phyloP scores from a whole-genome alignment of 495 filamentous ascomycete species.

The Ascodesmis nigricans region DNA sequence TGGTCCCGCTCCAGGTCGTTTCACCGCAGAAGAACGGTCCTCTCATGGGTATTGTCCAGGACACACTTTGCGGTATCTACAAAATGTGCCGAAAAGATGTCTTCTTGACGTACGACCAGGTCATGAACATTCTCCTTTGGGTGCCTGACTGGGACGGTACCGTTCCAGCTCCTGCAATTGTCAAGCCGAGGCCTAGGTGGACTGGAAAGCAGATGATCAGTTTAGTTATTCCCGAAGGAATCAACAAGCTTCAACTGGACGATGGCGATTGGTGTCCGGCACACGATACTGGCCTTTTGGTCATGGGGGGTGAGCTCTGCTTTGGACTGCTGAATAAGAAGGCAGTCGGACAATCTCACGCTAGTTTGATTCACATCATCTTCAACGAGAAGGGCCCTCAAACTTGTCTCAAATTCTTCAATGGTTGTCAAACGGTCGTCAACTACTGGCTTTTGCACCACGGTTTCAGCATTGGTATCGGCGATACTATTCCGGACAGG shows the following conservation, averaged over 20 bases:
- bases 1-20: slow-evolving; percentile 93
- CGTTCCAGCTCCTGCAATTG: slow-evolving; percentile 71
- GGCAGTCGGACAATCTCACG: slow-evolving; percentile 64
- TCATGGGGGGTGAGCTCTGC: slow-evolving; percentile 73
- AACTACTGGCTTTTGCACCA: slow-evolving; percentile 97
- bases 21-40: slow-evolving; percentile 93
- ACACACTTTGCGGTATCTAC: slow-evolving; percentile 88
- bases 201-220: slow-evolving; percentile 97
- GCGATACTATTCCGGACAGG: slow-evolving; percentile 85
- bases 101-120: slow-evolving; percentile 68
- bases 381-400: slow-evolving; percentile 78
- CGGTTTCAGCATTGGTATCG: slow-evolving; percentile 94
- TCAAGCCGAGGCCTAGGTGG: slow-evolving; percentile 82
- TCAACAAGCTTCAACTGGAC: slow-evolving; percentile 52
- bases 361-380: slow-evolving; percentile 84
- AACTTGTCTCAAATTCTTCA: slow-evolving; percentile 85
- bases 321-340: slow-evolving; percentile 84
- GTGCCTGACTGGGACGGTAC: slow-evolving; percentile 93
- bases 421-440: slow-evolving; percentile 75
- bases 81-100: slow-evolving; percentile 86
- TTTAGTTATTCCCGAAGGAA: slow-evolving; percentile 66
- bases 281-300: slow-evolving; percentile 57
- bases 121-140: slow-evolving; percentile 93
- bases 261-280: slow-evolving; percentile 36
- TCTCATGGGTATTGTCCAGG: slow-evolving; percentile 98